Conservation (phyloP, 257 asterid species). For the Solanum tacnaense region DNA sequence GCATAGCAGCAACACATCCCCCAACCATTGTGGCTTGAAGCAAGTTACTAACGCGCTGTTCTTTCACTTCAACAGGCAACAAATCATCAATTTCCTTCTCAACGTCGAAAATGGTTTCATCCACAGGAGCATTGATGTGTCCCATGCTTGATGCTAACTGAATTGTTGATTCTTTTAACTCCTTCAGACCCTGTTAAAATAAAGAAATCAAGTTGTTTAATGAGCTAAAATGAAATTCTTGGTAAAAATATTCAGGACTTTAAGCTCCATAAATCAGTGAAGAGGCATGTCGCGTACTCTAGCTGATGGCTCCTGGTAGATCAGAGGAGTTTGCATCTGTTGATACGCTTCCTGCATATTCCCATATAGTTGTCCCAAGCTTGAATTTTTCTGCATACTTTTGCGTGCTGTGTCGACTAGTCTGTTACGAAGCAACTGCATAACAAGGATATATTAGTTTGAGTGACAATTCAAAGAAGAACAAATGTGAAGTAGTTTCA, state of each 20-base stretch:
- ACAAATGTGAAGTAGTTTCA: not conserved
- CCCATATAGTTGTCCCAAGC: conserved; percentile 72
- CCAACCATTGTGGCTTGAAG: conserved; percentile 73
- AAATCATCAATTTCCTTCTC: conserved; percentile 82
- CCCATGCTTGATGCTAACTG: conserved; percentile 79
- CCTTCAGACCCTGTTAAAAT: conserved; percentile 62
- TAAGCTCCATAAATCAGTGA: not conserved
- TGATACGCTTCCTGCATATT: conserved; percentile 86
- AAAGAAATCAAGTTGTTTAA: not conserved
- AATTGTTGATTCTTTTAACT: conserved; percentile 68
- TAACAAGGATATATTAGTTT: not conserved
- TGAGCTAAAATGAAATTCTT: not conserved
- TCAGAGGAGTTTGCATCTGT: conserved; percentile 81
- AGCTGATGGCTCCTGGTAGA: conserved; percentile 57
- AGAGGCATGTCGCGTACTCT: conserved; percentile 27
- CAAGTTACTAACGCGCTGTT: conserved; percentile 80
- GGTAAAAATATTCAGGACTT: not conserved
- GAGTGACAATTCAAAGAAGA: not conserved
- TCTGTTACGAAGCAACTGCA: conserved; percentile 67
- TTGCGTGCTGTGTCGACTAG: conserved; percentile 59
- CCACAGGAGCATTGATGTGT: conserved; percentile 63
- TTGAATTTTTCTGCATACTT: conserved; percentile 58
- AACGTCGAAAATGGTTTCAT: conserved; percentile 63
- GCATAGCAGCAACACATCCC: conserved; percentile 84
- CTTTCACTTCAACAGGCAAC: conserved; percentile 81